Evolutionary conservation across 2,329 filamentous ascomycete species (phyloP), one percentile per base, ranked within the genome.

Genomic region (Furcasterigmium furcatum): DNA sequence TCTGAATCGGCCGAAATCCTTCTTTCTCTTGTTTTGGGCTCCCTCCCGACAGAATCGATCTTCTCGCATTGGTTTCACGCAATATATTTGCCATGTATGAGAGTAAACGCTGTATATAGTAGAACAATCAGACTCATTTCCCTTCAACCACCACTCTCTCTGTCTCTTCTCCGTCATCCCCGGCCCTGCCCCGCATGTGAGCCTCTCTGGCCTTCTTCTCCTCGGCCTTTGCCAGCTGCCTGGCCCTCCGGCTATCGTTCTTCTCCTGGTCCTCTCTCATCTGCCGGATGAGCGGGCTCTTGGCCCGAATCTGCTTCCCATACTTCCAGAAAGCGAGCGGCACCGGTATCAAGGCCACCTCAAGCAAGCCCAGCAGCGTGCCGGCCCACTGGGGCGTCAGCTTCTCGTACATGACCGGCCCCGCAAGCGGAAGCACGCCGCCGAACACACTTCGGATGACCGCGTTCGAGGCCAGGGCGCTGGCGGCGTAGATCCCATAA

Each of bases 401-500:
- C 0, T 71, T 69, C 2, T 59, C 59, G 60, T 92, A 95, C 79
- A 95, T 84, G 20, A 75, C 73, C 0, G 86, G 77, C 0, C 87
- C 89, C 3, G 87, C 87, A 1, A 95, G 72, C 0, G 90, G 90
- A 10, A 95, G 68, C 0, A 82, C 78, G n/a, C 84, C 90, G n/a
- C 89, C 90, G 45, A 91, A 73, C 7, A 87, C 61, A 46, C 80
- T 85, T 27, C 90, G 73, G 14, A 89, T 73, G 3, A 95, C 85
- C 0, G 86, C 80, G 55, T 94, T 95, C 0, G 88, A 87, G 0
- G 89, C 88, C 27, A 95, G 71, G 0, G 90, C 89, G 3, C 82
- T 88, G 1, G 90, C 89, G 1, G 89, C 84, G 59, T 91, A 95
- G 54, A 94, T 86, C 4, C 85, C 85, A 55, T 95, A 95, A 7